Conservation (phyloP, 2,329 filamentous ascomycete genomes). For the Penicillium sp. region DNA sequence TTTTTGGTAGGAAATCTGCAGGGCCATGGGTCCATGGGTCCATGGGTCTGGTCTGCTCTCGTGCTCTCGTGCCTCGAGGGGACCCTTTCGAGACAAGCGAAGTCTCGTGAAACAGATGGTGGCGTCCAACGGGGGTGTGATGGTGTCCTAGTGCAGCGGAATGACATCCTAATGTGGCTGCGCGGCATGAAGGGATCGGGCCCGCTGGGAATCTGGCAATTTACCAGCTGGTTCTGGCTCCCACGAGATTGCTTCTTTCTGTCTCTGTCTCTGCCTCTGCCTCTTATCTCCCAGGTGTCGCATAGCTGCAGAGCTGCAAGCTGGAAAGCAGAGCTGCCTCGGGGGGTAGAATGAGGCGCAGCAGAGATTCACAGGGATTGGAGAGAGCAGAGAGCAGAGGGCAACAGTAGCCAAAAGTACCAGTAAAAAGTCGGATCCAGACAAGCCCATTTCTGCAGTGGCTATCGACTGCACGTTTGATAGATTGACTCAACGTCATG, state of each 20-base stretch:
- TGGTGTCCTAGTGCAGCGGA: conserved; percentile 8
- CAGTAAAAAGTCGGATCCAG: conserved; percentile 13
- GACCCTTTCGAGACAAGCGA: conserved; percentile 8
- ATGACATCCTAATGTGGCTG: conserved; percentile 21
- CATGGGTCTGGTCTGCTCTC: conserved; percentile 4
- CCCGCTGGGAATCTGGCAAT: not conserved
- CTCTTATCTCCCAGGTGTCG: not conserved
- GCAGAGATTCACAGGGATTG: not conserved
- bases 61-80: conserved; percentile 1
- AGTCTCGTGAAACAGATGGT: conserved; percentile 15
- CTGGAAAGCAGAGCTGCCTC: not conserved
- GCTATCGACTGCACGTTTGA: not conserved
- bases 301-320: not conserved
- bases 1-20: not conserved
- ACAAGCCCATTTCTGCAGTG: conserved; percentile 8
- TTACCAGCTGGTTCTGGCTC: not conserved
- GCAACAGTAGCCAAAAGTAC: conserved; percentile 9
- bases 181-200: conserved; percentile 21
- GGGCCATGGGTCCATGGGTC: not conserved
- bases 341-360: not conserved
- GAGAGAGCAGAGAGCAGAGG: no score
- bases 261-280: not conserved
- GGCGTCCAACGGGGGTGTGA: conserved; percentile 15
- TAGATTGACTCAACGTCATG: conserved; percentile 20
- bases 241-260: not conserved